phyloP scores from a whole-genome alignment of 345 rosid genomes.

The Hypericum perforatum region DNA sequence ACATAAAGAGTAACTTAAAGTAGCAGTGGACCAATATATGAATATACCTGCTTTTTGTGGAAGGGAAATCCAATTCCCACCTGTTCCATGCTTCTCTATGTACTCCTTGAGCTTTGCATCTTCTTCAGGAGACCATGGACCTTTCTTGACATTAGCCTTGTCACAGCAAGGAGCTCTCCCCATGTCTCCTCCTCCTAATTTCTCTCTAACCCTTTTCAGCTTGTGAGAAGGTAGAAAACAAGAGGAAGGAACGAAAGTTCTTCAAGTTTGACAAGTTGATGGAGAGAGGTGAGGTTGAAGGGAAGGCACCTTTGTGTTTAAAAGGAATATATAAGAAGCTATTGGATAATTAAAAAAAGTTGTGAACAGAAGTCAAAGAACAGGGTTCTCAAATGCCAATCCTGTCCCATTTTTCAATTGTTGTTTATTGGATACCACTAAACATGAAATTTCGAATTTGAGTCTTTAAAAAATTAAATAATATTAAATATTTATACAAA shows the following conservation, averaged over 20 bases:
- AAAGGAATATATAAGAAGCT: neutral
- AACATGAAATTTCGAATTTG: too few species aligned
- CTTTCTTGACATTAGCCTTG: slow-evolving; percentile 21
- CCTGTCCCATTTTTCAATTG: neutral
- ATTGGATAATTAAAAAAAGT: too few species aligned
- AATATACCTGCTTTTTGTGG: slow-evolving; percentile 23
- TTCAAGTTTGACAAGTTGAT: slow-evolving; percentile 3
- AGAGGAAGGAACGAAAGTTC: neutral
- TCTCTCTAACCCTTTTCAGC: neutral
- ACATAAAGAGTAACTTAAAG: neutral
- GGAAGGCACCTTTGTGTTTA: slow-evolving; percentile 3
- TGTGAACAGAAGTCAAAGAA: slow-evolving; percentile 29
- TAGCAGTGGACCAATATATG: neutral
- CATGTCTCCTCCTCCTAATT: slow-evolving; percentile 7
- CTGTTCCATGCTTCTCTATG: slow-evolving; percentile 16
- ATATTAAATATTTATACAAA: too few species aligned
- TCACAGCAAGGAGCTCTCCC: slow-evolving; percentile 30
- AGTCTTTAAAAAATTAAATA: too few species aligned
- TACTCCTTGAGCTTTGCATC: slow-evolving; percentile 24
- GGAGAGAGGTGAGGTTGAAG: neutral
- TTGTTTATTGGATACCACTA: neutral
- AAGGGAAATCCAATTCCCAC: slow-evolving; percentile 25
- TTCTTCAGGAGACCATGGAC: slow-evolving; percentile 28
- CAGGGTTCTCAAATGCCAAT: slow-evolving; percentile 18
- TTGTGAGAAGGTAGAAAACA: too few species aligned